These are phyloP conservation scores for Spathaspora girioi DNA, from an alignment of 805 yeast genomes.

Conservation along the genomic window DNA sequence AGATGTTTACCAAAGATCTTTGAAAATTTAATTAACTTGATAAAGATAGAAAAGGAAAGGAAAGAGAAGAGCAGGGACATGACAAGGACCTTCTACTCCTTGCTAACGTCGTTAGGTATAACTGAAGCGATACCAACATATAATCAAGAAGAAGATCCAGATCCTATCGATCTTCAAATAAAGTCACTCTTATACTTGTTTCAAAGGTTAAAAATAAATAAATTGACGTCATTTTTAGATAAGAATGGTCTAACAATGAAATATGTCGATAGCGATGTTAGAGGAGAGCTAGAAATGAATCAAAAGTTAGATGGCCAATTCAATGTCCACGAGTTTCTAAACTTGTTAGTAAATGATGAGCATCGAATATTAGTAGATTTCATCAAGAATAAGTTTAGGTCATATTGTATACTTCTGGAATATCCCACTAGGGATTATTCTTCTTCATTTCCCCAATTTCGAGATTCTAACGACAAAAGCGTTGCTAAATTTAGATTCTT, in stretches of 20 bases:
- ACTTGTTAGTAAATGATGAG: constrained; percentile 47
- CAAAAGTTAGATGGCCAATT: constrained; percentile 53
- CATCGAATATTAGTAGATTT: constrained; percentile 66
- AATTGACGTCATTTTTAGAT: constrained; percentile 39
- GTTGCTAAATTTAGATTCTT: constrained; percentile 18
- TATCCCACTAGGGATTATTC: constrained; percentile 42
- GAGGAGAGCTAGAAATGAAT: background rate
- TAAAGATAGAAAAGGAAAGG: background rate
- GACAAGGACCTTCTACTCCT: background rate
- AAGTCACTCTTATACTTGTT: constrained; percentile 57
- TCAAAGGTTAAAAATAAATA: constrained; percentile 45
- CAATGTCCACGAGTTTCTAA: constrained; percentile 43
- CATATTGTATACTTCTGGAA: constrained; percentile 53
- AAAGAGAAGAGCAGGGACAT: background rate
- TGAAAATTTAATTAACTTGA: background rate
- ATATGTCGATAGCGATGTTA: constrained; percentile 10
- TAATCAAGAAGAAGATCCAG: constrained; percentile 19
- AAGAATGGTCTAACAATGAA: constrained; percentile 11
- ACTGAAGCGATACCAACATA: constrained; percentile 6
- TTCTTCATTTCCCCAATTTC: constrained; percentile 16
- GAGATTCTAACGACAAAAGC: constrained; percentile 21
- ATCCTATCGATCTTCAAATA: constrained; percentile 59
- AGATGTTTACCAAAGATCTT: background rate
- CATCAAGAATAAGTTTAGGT: constrained; percentile 61
- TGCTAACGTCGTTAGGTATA: background rate